Evolutionary conservation across 352 stramenopile genomes (phyloP), one percentile per base, ranked within the genome.

Genomic region (Phytophthora sp.): DNA sequence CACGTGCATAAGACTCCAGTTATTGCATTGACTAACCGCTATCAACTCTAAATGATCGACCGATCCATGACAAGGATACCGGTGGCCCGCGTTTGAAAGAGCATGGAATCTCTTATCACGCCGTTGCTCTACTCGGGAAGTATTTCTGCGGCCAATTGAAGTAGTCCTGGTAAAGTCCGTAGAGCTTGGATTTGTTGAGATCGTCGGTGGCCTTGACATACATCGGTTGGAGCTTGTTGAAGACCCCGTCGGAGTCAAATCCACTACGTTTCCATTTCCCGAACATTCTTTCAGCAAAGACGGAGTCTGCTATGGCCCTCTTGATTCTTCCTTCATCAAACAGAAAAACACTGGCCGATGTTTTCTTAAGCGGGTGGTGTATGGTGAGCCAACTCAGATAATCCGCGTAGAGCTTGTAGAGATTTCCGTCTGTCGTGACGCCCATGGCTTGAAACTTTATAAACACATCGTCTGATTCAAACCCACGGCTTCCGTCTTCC

Each of bases 81-180:
- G 13, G 7, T n/a, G 5, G 13, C 32, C 3, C 20, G 32, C 18
- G 32, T 15, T 5, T 39, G 34, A 5, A 39, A 13, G 15, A 39
- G 15, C 15, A 39, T 20, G 15, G 34, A 45, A 20, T 18, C 5
- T 7, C 15, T 5, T n/a, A 18, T 27, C n/a, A n/a, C n/a, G n/a
- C n/a, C n/a, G n/a, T n/a, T n/a, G 21, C 38, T 12, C 5, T 26
- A 5, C 4, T 8, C 4, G 39, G 10, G 20, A 28, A 18, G 10
- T 46, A 12, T 3, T 1, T 46, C 7, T 61, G 15, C 21, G 55
- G 54, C 54, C 54, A 55, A 5, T 7, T 23, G 6, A 43, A 18
- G 38, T 51, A 59, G 27, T 59, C 15, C 51, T 12, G 12, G 31
- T 62, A 62, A 17, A 55, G 8, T 17, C 41, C n/a, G n/a, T n/a